Conservation (phyloP, 805 yeast species). For the Sugiyamaella qingdaonensis region DNA sequence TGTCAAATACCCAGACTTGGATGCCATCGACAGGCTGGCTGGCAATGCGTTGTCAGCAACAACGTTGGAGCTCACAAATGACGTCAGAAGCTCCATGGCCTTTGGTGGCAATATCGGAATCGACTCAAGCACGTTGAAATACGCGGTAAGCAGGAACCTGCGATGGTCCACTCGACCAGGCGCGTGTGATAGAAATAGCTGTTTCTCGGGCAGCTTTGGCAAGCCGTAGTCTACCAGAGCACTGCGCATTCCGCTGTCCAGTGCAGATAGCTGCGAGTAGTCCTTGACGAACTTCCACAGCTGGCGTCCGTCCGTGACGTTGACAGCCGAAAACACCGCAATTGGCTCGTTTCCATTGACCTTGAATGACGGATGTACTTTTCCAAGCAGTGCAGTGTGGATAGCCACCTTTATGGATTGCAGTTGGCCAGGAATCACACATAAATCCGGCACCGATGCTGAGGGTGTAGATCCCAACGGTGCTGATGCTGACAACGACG, state of each 20-base stretch:
- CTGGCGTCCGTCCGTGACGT: conserved; percentile 56
- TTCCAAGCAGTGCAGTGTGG: conserved; percentile 19
- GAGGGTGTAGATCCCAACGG: background rate
- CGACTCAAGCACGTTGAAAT: conserved; percentile 52
- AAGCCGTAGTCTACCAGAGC: conserved; percentile 37
- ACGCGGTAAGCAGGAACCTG: conserved; percentile 50
- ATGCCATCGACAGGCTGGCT: background rate
- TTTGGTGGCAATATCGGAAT: conserved; percentile 56
- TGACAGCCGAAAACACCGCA: conserved; percentile 59
- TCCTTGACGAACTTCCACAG: conserved; percentile 73
- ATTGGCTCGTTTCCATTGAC: conserved; percentile 46
- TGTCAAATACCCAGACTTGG: conserved; percentile 60
- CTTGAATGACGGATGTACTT: conserved; percentile 24
- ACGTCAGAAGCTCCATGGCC: conserved; percentile 51
- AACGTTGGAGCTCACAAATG: conserved; percentile 63
- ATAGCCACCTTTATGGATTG: conserved; percentile 25
- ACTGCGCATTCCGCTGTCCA: conserved; percentile 56
- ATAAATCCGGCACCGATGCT: background rate
- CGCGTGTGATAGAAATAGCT: conserved; percentile 50
- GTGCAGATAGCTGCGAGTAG: conserved; percentile 51
- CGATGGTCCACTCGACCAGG: conserved; percentile 67
- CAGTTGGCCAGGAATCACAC: conserved; percentile 24
- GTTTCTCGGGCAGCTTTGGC: conserved; percentile 62
- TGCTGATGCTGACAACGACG: background rate
- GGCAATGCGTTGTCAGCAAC: conserved; percentile 44